Conservation (phyloP, 2,329 filamentous ascomycete species). For the Claviceps sorghi region DNA sequence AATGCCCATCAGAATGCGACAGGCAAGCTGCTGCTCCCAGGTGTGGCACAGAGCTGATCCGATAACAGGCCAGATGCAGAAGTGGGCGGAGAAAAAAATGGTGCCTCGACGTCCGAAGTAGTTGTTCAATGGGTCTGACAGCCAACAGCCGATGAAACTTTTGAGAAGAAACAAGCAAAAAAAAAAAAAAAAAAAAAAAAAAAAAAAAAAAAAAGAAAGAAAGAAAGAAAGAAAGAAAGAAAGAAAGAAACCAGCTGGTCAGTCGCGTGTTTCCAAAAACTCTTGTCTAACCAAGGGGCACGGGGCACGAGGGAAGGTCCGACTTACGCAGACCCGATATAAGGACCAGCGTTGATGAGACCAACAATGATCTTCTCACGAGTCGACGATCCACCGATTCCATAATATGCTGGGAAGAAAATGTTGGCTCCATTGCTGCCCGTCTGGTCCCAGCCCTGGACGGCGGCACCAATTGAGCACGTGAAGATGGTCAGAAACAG, state of each 20-base stretch:
- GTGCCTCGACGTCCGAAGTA: slow-evolving; percentile 50
- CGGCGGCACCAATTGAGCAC: slow-evolving; percentile 39
- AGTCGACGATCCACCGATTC: slow-evolving; percentile 21
- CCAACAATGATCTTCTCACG: slow-evolving; percentile 24
- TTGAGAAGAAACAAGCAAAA: slow-evolving; percentile 7
- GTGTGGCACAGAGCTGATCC: slow-evolving; percentile 45
- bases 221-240: too few species aligned
- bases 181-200: too few species aligned
- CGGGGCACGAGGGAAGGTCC: too few species aligned
- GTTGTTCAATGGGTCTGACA: slow-evolving; percentile 44
- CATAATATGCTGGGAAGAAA: slow-evolving; percentile 35
- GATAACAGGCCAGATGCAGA: slow-evolving; percentile 34
- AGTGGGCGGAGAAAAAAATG: slow-evolving; percentile 46
- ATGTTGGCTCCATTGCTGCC: slow-evolving; percentile 45
- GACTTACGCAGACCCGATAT: slow-evolving; percentile 38
- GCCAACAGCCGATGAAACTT: slow-evolving; percentile 40
- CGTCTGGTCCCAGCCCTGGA: slow-evolving; percentile 50
- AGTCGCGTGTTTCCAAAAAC: not conserved
- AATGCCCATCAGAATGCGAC: slow-evolving; percentile 52
- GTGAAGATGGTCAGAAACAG: slow-evolving; percentile 28
- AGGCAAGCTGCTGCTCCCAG: slow-evolving; percentile 52
- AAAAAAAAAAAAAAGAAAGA: too few species aligned
- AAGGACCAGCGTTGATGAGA: slow-evolving; percentile 16
- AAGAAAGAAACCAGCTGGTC: too few species aligned
- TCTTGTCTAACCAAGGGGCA: slow-evolving; percentile 29